Percentiles rank a stretch among this genome's conserved stretches.
Conservation (phyloP, 2,329 filamentous ascomycete species). For the Piedraia hortae region DNA sequence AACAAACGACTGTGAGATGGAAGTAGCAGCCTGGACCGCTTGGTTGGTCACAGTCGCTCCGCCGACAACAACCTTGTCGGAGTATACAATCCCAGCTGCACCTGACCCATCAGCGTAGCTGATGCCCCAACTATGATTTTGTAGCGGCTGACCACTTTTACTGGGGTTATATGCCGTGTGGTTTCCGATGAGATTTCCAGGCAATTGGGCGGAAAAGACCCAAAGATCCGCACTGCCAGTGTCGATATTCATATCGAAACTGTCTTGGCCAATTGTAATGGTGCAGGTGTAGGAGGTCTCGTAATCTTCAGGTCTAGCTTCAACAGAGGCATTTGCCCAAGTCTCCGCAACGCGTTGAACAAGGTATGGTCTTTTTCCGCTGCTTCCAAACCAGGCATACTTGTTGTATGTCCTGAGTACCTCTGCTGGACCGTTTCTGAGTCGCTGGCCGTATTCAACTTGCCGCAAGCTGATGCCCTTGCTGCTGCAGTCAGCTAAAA, state of each 20-base stretch:
- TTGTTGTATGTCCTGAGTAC: conserved; percentile 17
- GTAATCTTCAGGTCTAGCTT: conserved; percentile 14
- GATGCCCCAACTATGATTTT: conserved; percentile 29
- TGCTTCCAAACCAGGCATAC: conserved; percentile 9
- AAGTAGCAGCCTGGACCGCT: conserved; percentile 35
- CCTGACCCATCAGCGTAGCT: conserved; percentile 34
- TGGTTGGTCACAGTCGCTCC: conserved; percentile 30
- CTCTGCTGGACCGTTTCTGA: conserved; percentile 14
- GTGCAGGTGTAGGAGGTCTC: conserved; percentile 21
- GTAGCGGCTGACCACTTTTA: conserved; percentile 15
- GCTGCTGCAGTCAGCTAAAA: too few species aligned
- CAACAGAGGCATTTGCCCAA: conserved; percentile 13
- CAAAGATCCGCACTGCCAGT: conserved; percentile 43
- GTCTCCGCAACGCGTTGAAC: conserved; percentile 11
- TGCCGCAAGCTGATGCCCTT: too few species aligned
- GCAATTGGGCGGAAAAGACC: conserved; percentile 35
- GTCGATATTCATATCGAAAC: conserved; percentile 39
- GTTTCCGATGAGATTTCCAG: conserved; percentile 21
- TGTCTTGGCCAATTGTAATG: conserved; percentile 35
- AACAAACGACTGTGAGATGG: conserved; percentile 29
- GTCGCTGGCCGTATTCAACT: conserved; percentile 7
- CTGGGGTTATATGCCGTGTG: conserved; percentile 30
- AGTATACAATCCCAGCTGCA: conserved; percentile 36
- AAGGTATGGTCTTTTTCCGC: conserved; percentile 6
- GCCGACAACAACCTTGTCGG: conserved; percentile 35